Conservation (phyloP, 805 yeast species). For the Metschnikowia gruessii region DNA sequence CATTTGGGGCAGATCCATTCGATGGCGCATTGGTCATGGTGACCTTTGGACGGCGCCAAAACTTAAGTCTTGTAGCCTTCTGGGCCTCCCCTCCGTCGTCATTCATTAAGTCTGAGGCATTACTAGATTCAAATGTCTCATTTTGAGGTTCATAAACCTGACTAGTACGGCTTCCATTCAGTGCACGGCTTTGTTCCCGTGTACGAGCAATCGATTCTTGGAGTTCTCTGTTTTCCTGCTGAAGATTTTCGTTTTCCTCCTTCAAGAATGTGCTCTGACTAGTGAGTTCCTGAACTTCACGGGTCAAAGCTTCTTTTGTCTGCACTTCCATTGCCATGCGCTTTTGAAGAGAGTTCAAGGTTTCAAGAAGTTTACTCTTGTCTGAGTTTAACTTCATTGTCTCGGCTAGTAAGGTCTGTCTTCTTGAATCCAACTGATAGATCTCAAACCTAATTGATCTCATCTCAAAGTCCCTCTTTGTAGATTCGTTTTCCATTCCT, state of each 20-base stretch:
- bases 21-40: conserved; percentile 18
- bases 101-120: conserved; percentile 9
- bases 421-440: conserved; percentile 30
- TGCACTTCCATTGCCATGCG: conserved; percentile 42
- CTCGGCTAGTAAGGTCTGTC: conserved; percentile 26
- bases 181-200: not conserved
- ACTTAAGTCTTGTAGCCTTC: conserved; percentile 42
- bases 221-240: conserved; percentile 4
- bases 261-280: conserved; percentile 44
- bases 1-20: conserved; percentile 6
- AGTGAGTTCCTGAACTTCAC: conserved; percentile 52
- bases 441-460: conserved; percentile 40
- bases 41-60: conserved; percentile 45
- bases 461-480: conserved; percentile 37
- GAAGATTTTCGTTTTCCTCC: conserved; percentile 20
- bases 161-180: conserved; percentile 4
- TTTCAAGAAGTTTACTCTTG: conserved; percentile 28
- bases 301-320: conserved; percentile 41
- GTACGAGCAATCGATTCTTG: conserved; percentile 1
- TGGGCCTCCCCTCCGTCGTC: conserved; percentile 32
- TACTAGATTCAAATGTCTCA: conserved; percentile 11
- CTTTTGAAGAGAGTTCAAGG: conserved; percentile 39
- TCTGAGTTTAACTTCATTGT: conserved; percentile 29
- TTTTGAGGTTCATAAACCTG: conserved; percentile 8
- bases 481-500: conserved; percentile 16